Base-by-base conservation (phyloP, 2,329 filamentous ascomycete genomes). In the Colletotrichum sublineola region DNA sequence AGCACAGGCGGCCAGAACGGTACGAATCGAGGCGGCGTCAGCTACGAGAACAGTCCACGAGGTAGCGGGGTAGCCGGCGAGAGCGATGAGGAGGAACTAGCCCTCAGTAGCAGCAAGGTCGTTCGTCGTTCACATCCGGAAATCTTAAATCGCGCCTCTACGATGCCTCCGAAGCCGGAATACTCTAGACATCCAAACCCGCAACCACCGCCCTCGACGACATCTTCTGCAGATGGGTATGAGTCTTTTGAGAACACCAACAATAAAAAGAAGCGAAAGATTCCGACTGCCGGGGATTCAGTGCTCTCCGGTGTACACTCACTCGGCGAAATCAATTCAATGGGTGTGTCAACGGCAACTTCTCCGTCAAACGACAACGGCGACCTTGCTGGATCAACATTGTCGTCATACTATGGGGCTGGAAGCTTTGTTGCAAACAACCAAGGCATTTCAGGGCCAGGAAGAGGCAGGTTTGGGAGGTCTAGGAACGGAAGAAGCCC, bases 231-330 rank as follows among this genome's bases (percentile, higher is more conserved):
- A 14, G 96, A 98, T 80, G 95, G 95, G 18, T 98, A 98, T 81
- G 96, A 99, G 81, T 96, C 94, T 8, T 97, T 98, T 78, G 96
- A 99, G 82, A 98, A 98, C 78, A 97, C 94, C 46, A 98, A 97
- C 81, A 99, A 99, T 81, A 99, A 99, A 84, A 99, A 98, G 86
- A 98, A 99, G 83, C 90, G 96, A 76, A 99, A 99, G 84, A 98
- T 99, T 48, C 96, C 96, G 0, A 95, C 95, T 0, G 94, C 94
- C 12, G 93, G 94, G 24, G 93, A 94, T 77, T 86, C 91, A 18
- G 33, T 57, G 1, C 60, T 84, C 42, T 81, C 81, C 53, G 81
- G 82, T 5, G 77, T 77, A 24, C 84, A 85, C 72, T 78, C 78
- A 5, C 75, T 82, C 24, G 80, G 77, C 53, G 83, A 85, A 40